Evolutionary conservation across 495 filamentous ascomycete species (phyloP).

Genomic region (Penicillium malachiteum): DNA sequence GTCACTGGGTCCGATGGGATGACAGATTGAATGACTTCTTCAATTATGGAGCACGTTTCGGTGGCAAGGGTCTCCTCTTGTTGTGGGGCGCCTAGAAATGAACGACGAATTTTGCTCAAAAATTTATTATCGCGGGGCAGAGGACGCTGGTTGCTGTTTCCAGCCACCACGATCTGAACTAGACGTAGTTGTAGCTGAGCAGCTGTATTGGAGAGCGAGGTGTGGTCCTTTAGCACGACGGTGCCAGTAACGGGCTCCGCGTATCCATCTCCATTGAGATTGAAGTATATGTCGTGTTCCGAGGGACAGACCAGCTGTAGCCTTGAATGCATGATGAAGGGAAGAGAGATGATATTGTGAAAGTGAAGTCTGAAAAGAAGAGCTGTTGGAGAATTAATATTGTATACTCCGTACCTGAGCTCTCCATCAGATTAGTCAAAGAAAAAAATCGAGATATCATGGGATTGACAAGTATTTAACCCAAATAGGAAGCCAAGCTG

Average conservation of each 20-base stretch:
- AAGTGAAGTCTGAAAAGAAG: not conserved
- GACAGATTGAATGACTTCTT: not conserved
- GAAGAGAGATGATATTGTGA: not conserved
- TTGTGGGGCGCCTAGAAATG: not conserved
- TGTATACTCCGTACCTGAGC: too few species aligned
- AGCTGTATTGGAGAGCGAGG: not conserved
- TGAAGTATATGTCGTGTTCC: slow-evolving; percentile 1
- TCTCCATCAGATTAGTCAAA: not conserved
- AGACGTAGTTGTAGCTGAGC: not conserved
- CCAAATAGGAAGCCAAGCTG: slow-evolving; percentile 2
- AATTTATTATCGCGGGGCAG: not conserved
- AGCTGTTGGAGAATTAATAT: not conserved
- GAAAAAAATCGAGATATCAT: slow-evolving; percentile 3
- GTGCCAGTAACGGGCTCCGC: not conserved
- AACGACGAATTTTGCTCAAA: not conserved
- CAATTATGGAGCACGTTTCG: not conserved
- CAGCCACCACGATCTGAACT: not conserved
- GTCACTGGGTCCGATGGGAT: not conserved
- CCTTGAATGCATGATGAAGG: not conserved
- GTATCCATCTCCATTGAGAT: slow-evolving; percentile 2
- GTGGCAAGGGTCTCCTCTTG: not conserved
- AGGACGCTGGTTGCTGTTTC: not conserved
- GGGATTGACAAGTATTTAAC: not conserved
- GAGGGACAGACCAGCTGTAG: slow-evolving; percentile 4
- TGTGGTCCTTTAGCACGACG: not conserved